Evolutionary conservation across 2,329 filamentous ascomycete species (phyloP).

Genomic region (Aspergillus carbonarius): DNA sequence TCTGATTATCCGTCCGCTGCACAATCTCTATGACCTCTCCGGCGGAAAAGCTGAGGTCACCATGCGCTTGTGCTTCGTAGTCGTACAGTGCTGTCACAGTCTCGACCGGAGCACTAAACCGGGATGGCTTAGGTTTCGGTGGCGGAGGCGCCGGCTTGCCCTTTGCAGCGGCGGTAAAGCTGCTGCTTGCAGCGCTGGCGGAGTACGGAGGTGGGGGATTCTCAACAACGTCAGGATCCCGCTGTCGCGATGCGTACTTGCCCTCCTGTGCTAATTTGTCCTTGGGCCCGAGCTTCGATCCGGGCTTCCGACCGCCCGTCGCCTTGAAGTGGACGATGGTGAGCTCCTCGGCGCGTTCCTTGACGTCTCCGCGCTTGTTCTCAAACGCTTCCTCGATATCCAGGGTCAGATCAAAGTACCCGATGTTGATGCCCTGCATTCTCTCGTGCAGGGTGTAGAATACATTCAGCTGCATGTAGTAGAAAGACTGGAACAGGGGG

Average conservation of each 20-base stretch:
- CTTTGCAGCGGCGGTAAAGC: conserved; percentile 60
- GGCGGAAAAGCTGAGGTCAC: conserved; percentile 84
- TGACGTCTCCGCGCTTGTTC: conserved; percentile 82
- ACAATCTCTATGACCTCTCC: conserved; percentile 91
- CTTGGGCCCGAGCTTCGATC: conserved; percentile 35
- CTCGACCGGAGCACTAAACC: conserved; percentile 70
- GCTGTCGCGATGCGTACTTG: conserved; percentile 35
- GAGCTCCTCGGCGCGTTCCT: conserved; percentile 82
- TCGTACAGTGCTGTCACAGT: conserved; percentile 91
- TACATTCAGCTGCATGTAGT: conserved; percentile 99
- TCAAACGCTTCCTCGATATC: conserved; percentile 91
- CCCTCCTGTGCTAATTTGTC: conserved; percentile 38
- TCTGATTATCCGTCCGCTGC: conserved; percentile 78
- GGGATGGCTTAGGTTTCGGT: conserved; percentile 77
- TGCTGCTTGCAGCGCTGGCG: conserved; percentile 39
- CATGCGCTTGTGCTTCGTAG: conserved; percentile 92
- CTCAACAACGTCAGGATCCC: conserved; percentile 50
- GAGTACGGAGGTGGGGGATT: conserved; percentile 73
- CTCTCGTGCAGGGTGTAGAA: conserved; percentile 98
- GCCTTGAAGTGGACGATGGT: conserved; percentile 90
- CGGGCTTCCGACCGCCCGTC: conserved; percentile 59
- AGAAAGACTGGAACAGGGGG: conserved; percentile 97
- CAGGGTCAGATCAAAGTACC: conserved; percentile 89
- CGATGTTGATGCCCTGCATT: conserved; percentile 97
- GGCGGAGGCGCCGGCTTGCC: conserved; percentile 66